Percentiles rank a stretch among this genome's conserved stretches.
Evolutionary conservation across 106 monocot species (phyloP).

Genomic region (Hemerocallis citrina): DNA sequence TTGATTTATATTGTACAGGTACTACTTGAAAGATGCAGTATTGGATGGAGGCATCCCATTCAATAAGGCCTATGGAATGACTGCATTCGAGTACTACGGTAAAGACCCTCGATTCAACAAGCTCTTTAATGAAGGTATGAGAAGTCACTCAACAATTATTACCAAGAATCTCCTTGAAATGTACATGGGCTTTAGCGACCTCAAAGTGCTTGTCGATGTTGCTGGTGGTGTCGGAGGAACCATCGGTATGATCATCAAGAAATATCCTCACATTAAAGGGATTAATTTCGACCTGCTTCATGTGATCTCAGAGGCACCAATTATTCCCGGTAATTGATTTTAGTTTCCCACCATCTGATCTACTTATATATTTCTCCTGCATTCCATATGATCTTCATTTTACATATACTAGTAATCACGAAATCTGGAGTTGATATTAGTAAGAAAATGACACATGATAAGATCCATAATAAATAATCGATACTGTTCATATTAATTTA

Average conservation of each 20-base stretch:
- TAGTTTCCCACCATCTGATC: too few relatives aligned
- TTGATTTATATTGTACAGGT: constrained; percentile 6
- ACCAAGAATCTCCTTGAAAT: constrained; percentile 17
- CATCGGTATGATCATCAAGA: constrained; percentile 16
- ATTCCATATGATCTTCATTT: too few relatives aligned
- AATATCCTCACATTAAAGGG: constrained; percentile 17
- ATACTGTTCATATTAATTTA: too few relatives aligned
- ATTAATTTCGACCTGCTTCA: constrained; percentile 43
- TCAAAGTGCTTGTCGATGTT: constrained; percentile 28
- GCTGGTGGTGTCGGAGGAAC: constrained; percentile 37
- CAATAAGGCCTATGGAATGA: constrained; percentile 30
- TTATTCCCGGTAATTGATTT: constrained; percentile 22
- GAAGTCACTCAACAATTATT: constrained; percentile 19
- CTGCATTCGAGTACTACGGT: constrained; percentile 28
- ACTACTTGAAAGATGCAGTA: constrained; percentile 26
- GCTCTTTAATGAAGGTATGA: constrained; percentile 33
- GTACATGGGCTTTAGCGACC: constrained; percentile 18
- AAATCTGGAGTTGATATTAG: too few relatives aligned
- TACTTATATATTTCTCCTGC: neutral
- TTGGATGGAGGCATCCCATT: constrained; percentile 32
- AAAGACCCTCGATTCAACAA: constrained; percentile 27
- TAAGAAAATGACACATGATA: too few relatives aligned
- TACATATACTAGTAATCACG: too few relatives aligned
- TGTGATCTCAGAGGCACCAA: constrained; percentile 34
- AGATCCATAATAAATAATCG: too few relatives aligned